Conservation (phyloP, 257 asterid genomes). For the Gardenia jasminoides region DNA sequence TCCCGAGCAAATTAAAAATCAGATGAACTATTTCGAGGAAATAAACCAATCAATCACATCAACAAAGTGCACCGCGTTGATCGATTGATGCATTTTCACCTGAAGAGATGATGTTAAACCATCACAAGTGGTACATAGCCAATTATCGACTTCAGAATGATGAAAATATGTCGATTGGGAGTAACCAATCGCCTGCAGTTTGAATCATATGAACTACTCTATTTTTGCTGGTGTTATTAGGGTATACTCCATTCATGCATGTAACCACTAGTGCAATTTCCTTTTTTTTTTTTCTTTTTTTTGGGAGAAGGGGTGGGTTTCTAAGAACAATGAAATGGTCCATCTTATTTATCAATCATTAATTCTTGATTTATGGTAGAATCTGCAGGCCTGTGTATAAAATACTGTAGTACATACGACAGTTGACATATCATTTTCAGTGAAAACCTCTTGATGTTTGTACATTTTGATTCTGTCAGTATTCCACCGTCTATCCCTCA, state of each 20-base stretch:
- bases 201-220: background rate
- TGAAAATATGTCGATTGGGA: background rate
- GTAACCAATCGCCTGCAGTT: background rate
- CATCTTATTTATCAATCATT: background rate
- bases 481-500: too few relatives aligned
- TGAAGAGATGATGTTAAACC: background rate
- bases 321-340: too few relatives aligned
- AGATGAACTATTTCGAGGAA: too few relatives aligned
- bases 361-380: background rate
- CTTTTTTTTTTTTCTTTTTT: too few relatives aligned
- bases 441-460: background rate
- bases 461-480: too few relatives aligned
- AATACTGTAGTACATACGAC: background rate
- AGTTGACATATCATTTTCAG: background rate
- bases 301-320: too few relatives aligned
- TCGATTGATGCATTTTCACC: background rate
- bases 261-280: too few relatives aligned
- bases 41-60: too few relatives aligned
- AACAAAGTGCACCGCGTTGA: background rate
- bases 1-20: too few relatives aligned
- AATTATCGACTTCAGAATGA: background rate
- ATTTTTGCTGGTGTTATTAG: background rate
- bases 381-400: background rate
- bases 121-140: background rate
- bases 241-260: too few relatives aligned